These are phyloP conservation scores for Chalciporus pseudorubinellus DNA, from an alignment of 768 basidiomycete species.

Conservation along the genomic window DNA sequence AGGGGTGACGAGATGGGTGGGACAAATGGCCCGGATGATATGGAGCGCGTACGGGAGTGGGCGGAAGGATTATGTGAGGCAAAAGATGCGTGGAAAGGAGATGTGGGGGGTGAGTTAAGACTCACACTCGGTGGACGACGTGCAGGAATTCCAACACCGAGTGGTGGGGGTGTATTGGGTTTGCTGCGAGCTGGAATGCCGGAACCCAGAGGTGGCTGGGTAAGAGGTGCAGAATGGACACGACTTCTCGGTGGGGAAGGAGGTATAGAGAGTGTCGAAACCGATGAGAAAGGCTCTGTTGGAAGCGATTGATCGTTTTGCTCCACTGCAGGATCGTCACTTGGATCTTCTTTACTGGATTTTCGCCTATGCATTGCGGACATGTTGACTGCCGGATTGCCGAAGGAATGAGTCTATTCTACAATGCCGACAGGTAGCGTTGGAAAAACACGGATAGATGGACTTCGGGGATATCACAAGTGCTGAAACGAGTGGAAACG, in stretches of 20 bases:
- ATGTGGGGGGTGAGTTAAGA: conserved; percentile 28
- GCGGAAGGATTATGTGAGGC: conserved; percentile 2
- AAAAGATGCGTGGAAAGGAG: conserved; percentile 33
- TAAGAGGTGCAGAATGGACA: conserved; percentile 25
- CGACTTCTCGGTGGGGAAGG: conserved; percentile 26
- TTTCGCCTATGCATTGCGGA: conserved; percentile 41
- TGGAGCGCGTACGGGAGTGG: conserved; percentile 33
- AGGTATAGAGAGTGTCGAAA: conserved; percentile 9
- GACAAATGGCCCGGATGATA: conserved; percentile 31
- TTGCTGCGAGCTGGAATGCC: conserved; percentile 22
- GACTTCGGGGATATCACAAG: not conserved
- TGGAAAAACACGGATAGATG: not conserved
- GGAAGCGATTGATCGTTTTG: not conserved
- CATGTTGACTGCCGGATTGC: conserved; percentile 3
- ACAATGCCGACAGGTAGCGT: conserved; percentile 1
- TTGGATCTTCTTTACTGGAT: conserved; percentile 41
- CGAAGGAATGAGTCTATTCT: not conserved
- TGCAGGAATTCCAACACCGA: conserved; percentile 25
- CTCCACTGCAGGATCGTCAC: conserved; percentile 26
- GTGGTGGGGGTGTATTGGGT: conserved; percentile 21
- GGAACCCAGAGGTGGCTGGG: conserved; percentile 17
- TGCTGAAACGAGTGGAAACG: not conserved
- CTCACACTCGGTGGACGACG: conserved; percentile 24
- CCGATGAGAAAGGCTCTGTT: conserved; percentile 1
- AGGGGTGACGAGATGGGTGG: conserved; percentile 30